Evolutionary conservation across 2,329 filamentous ascomycete genomes (phyloP), one percentile per base, ranked within the genome.

Genomic region (Colletotrichum salicis): DNA sequence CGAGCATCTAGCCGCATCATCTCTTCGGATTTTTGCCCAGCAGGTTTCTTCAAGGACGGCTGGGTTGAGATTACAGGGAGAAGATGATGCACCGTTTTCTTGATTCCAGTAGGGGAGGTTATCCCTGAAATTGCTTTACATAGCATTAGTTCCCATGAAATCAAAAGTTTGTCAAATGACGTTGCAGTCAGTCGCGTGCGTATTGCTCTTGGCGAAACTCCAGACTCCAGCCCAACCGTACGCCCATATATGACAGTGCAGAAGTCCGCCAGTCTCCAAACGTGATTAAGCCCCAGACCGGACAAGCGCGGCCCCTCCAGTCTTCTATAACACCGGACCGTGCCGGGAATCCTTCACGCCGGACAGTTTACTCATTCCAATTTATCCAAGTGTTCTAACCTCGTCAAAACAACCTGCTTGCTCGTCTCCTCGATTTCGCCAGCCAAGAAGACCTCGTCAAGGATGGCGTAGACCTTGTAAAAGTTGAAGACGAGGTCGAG

Each of bases 401-500:
- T 86, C 65, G 96, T 98, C 79, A 99, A 85, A 22, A 99, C 96
- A 37, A 98, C 96, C 84, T 98, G 96, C 84, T 98, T 99, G 81
- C 94, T 97, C 74, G 96, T 98, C 88, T 99, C 96, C 84, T 99
- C 95, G 73, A 99, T 97, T 87, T 99, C 96, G 22, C 96, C 96
- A 0, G 96, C 96, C 73, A 99, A 85, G 82, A 99, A 99, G 24
- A 99, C 96, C 85, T 99, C 96, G 80, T 99, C 96, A 33, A 99
- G 90, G 74, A 99, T 99, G 60, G 96, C 96, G 83, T 99, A 99
- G 75, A 99, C 96, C 84, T 93, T 93, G 84, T 93, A 93, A 77
- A 93, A 93, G 84, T 93, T 93, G 85, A 93, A 93, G 76, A 93
- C 91, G 80, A 99, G 86, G 85, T 99, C 96, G 81, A 99, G 87